These are phyloP conservation scores for Phytophthora citricola DNA, from an alignment of 352 stramenopile species.

Conservation along the genomic window DNA sequence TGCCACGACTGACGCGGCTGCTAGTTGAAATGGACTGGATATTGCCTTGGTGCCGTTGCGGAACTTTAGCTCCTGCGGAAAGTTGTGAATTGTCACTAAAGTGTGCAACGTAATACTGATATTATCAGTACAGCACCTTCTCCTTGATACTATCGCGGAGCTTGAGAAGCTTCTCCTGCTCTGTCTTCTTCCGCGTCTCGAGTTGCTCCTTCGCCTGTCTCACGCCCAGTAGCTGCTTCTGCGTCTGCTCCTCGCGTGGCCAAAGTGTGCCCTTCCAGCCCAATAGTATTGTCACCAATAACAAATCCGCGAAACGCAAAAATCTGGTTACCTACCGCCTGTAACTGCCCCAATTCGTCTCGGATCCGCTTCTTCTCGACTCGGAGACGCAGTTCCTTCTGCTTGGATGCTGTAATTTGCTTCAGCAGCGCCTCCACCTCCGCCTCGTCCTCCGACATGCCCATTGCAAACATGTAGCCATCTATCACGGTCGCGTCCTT, in stretches of 20 bases:
- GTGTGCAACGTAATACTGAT: too few relatives aligned
- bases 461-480: not conserved
- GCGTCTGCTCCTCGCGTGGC: slow-evolving; percentile 52
- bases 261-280: slow-evolving; percentile 38
- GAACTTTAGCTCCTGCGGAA: slow-evolving; percentile 40
- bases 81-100: too few relatives aligned
- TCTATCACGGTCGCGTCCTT: not conserved
- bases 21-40: slow-evolving; percentile 36
- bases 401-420: slow-evolving; percentile 61
- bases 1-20: slow-evolving; percentile 23
- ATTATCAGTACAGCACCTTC: slow-evolving; percentile 13
- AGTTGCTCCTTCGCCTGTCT: slow-evolving; percentile 40
- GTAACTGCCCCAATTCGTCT: slow-evolving; percentile 53
- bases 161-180: slow-evolving; percentile 38
- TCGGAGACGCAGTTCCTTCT: slow-evolving; percentile 67
- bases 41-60: slow-evolving; percentile 24
- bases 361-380: slow-evolving; percentile 75
- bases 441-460: slow-evolving; percentile 29
- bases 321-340: slow-evolving; percentile 33
- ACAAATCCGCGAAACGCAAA: not conserved
- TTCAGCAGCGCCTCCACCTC: slow-evolving; percentile 67
- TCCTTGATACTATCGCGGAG: slow-evolving; percentile 46
- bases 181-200: slow-evolving; percentile 38
- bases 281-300: not conserved
- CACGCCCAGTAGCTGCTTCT: slow-evolving; percentile 50